Evolutionary conservation across 768 basidiomycete species (phyloP).

Genomic region (Phanerochaete sordida): DNA sequence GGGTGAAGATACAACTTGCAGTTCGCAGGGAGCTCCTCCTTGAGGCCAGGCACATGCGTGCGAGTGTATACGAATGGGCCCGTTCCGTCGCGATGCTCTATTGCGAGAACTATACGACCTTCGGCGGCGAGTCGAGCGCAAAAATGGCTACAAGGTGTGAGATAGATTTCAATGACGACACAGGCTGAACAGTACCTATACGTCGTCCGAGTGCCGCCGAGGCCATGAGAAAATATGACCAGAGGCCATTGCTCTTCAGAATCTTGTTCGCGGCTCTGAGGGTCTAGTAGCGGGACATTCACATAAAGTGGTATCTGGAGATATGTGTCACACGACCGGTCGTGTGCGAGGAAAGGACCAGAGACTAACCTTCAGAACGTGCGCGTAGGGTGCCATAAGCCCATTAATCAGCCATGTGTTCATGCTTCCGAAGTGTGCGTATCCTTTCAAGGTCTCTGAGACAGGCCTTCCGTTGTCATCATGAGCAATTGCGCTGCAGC

Average conservation of each 20-base stretch:
- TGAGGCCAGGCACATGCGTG: slow-evolving; percentile 30
- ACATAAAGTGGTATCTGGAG: slow-evolving; percentile 16
- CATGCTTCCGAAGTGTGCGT: slow-evolving; percentile 13
- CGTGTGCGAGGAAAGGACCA: background rate
- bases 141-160: slow-evolving; percentile 45
- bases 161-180: background rate
- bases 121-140: slow-evolving; percentile 71
- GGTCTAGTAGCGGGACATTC: slow-evolving; percentile 16
- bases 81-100: slow-evolving; percentile 85
- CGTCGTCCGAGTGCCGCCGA: slow-evolving; percentile 67
- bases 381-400: background rate
- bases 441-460: slow-evolving; percentile 13
- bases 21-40: slow-evolving; percentile 26
- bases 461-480: slow-evolving; percentile 9
- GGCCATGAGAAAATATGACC: slow-evolving; percentile 82
- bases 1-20: slow-evolving; percentile 51
- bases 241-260: slow-evolving; percentile 54
- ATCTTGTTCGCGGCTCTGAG: slow-evolving; percentile 1
- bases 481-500: background rate
- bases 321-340: background rate
- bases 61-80: slow-evolving; percentile 47
- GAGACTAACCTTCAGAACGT: background rate
- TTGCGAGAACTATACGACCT: slow-evolving; percentile 76
- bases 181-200: slow-evolving; percentile 57
- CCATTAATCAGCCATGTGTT: slow-evolving; percentile 1